phyloP scores from a whole-genome alignment of 169 alveolate species.

The Plasmodium chabaudi region DNA sequence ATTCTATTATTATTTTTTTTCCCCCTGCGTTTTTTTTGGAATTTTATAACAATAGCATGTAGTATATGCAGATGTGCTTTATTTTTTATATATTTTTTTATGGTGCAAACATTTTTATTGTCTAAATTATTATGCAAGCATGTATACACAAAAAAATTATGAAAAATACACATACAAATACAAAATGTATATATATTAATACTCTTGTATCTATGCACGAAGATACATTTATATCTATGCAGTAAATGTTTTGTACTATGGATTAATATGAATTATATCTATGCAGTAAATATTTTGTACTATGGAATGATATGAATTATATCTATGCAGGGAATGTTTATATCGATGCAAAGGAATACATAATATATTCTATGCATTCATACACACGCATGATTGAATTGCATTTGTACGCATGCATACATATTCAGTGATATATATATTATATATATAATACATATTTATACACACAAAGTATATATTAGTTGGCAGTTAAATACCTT shows the following conservation, averaged over 20 bases:
- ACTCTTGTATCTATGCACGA: slow-evolving; percentile 4
- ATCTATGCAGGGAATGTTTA: background rate
- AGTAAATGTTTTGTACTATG: background rate
- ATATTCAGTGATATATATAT: background rate
- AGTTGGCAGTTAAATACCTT: too few relatives aligned
- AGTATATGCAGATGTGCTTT: slow-evolving; percentile 31
- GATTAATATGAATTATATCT: background rate
- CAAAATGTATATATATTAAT: slow-evolving; percentile 6
- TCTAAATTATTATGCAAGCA: slow-evolving; percentile 12
- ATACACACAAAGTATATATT: background rate
- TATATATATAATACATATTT: background rate
- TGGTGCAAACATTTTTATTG: slow-evolving; percentile 63
- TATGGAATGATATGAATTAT: background rate
- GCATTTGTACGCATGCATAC: slow-evolving; percentile 2
- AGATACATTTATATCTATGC: slow-evolving; percentile 16
- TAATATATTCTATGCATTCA: background rate
- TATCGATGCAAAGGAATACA: background rate
- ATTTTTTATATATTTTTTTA: slow-evolving; percentile 1
- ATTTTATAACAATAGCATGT: slow-evolving; percentile 30
- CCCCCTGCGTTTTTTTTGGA: background rate
- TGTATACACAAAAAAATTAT: background rate
- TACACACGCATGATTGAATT: background rate
- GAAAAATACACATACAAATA: background rate
- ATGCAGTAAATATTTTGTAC: background rate
- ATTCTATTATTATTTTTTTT: background rate